These are phyloP conservation scores for Termitomyces heimii DNA, from an alignment of 768 basidiomycete species.

Conservation along the genomic window DNA sequence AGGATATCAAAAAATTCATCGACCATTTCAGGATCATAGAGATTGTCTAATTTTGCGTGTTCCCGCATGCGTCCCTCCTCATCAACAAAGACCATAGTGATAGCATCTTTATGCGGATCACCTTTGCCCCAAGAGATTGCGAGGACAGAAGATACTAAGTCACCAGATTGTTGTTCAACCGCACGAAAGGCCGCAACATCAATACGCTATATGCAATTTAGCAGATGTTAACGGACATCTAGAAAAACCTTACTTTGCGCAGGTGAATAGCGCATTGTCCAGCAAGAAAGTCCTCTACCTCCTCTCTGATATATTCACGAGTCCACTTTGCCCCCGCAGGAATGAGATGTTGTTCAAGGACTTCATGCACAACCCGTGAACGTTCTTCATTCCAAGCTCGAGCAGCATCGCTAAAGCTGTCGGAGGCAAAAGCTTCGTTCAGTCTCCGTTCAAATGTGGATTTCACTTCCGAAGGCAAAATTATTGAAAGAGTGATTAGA, in stretches of 20 bases:
- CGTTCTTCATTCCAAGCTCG: slow-evolving; percentile 91
- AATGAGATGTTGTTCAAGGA: slow-evolving; percentile 75
- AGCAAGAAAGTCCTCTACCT: slow-evolving; percentile 83
- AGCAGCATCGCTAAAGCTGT: slow-evolving; percentile 79
- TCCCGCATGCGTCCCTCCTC: slow-evolving; percentile 89
- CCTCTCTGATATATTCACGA: slow-evolving; percentile 82
- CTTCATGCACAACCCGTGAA: slow-evolving; percentile 69
- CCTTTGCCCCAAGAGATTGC: slow-evolving; percentile 95
- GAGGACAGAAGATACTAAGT: slow-evolving; percentile 73
- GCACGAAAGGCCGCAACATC: slow-evolving; percentile 74
- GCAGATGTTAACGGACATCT: slow-evolving; percentile 2
- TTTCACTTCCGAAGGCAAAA: slow-evolving; percentile 55
- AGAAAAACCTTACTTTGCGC: slow-evolving; percentile 50
- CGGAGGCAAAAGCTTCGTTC: slow-evolving; percentile 78
- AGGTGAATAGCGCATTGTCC: slow-evolving; percentile 60
- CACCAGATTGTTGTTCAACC: slow-evolving; percentile 59
- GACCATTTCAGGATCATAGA: slow-evolving; percentile 60
- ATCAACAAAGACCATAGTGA: slow-evolving; percentile 81
- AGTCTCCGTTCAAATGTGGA: slow-evolving; percentile 69
- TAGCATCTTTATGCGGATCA: slow-evolving; percentile 86
- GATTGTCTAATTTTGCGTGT: slow-evolving; percentile 82
- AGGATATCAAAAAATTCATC: slow-evolving; percentile 82
- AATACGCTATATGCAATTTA: slow-evolving; percentile 53
- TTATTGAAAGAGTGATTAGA: slow-evolving; percentile 72
- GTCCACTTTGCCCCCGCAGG: slow-evolving; percentile 86